These are phyloP conservation scores for Lepiota venenata DNA, from an alignment of 768 basidiomycete genomes.

Conservation along the genomic window DNA sequence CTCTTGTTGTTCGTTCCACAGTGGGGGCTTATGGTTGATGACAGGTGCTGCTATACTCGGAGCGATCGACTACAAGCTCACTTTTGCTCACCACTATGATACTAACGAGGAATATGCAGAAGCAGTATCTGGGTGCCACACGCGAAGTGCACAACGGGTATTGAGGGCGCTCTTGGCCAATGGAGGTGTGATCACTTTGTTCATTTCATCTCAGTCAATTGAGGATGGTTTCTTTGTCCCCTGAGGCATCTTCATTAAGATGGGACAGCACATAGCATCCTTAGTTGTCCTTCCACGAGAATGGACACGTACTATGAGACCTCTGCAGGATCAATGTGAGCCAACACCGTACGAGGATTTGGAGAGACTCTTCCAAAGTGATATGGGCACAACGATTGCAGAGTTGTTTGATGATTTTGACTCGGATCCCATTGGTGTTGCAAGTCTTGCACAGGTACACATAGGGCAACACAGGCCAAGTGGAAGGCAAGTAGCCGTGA, in stretches of 20 bases:
- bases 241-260: conserved; percentile 78
- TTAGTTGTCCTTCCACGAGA: conserved; percentile 51
- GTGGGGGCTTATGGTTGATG: conserved; percentile 14
- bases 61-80: conserved; percentile 71
- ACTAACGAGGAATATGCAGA: conserved; percentile 46
- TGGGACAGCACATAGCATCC: conserved; percentile 85
- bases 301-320: conserved; percentile 49
- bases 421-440: conserved; percentile 87
- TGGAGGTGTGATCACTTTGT: conserved; percentile 51
- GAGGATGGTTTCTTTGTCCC: not conserved
- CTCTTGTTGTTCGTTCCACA: not conserved
- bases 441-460: conserved; percentile 96
- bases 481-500: conserved; percentile 81
- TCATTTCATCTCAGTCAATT: not conserved
- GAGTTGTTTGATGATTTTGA: conserved; percentile 87
- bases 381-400: conserved; percentile 69
- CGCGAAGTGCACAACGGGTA: conserved; percentile 74
- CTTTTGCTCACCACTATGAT: conserved; percentile 49
- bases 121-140: conserved; percentile 79
- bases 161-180: conserved; percentile 84
- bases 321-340: conserved; percentile 89
- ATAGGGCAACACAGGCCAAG: conserved; percentile 69
- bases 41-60: conserved; percentile 59
- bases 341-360: conserved; percentile 81
- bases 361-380: conserved; percentile 69